Conservation (phyloP, 2,329 filamentous ascomycete genomes). For the Fusarium denticulatum region DNA sequence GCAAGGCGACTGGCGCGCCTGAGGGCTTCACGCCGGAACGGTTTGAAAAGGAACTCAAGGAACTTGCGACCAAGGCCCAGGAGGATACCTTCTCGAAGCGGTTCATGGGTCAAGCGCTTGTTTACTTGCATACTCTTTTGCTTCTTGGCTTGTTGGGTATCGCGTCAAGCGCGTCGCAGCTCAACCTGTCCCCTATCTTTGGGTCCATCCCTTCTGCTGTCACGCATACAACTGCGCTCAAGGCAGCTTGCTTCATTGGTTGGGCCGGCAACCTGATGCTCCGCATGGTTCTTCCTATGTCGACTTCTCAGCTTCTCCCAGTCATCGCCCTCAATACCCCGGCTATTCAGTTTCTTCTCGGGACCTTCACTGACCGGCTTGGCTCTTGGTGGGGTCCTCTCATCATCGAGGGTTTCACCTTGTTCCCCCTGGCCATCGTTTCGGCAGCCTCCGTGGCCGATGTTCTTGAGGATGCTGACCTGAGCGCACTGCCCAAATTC, state of each 20-base stretch:
- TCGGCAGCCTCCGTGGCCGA: conserved; percentile 71
- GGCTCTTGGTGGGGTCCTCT: conserved; percentile 79
- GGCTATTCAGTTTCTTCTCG: conserved; percentile 76
- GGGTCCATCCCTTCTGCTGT: conserved; percentile 81
- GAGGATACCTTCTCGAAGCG: conserved; percentile 47
- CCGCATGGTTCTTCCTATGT: conserved; percentile 55
- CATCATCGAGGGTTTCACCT: conserved; percentile 77
- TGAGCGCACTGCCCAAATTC: conserved; percentile 64
- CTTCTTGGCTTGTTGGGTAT: conserved; percentile 59
- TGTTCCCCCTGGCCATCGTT: conserved; percentile 74
- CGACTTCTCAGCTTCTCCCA: conserved; percentile 68
- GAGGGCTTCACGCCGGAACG: conserved; percentile 58
- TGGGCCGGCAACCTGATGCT: conserved; percentile 74
- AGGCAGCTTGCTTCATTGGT: conserved; percentile 74
- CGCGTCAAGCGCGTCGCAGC: conserved; percentile 75
- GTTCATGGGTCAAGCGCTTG: conserved; percentile 49
- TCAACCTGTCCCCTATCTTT: conserved; percentile 86
- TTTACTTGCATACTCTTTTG: conserved; percentile 50
- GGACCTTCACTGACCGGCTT: conserved; percentile 70
- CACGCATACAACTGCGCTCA: conserved; percentile 75
- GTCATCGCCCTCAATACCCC: conserved; percentile 81
- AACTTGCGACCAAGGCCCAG: conserved; percentile 58
- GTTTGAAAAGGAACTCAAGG: conserved; percentile 64
- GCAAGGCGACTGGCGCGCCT: conserved; percentile 38
- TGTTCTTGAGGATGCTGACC: conserved; percentile 68